Evolutionary conservation across 106 monocot species (phyloP), one percentile per base, ranked within the genome.

Genomic region (Amphibolis antarctica): DNA sequence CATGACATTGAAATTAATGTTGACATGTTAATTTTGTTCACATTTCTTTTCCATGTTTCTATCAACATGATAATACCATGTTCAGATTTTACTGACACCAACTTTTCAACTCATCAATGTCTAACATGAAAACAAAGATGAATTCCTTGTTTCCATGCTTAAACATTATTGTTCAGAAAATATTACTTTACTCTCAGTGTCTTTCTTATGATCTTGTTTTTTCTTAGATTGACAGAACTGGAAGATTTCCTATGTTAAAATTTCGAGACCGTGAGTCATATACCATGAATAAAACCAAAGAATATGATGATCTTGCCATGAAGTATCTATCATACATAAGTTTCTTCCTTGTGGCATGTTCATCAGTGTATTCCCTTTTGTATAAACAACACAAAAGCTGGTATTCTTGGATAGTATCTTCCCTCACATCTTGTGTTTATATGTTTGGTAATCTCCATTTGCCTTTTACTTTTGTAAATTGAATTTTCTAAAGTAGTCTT

Each of bases 361-460:
- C 78, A 60, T 83, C 94, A 21, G 46, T 82, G 29, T 96, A 96
- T 70, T 96, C 94, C 23, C 89, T 96, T 12, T 86, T 71, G 78
- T 96, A 96, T 57, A 79, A 89, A 68, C 63, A 64, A 21, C 94
- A 96, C 67, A 96, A 77, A 75, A 86, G 89, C 78, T 96, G 94
- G 94, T 96, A 96, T 75, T 96, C 94, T 42, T 96, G 94, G 94
- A 96, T 96, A 70, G 76, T 96, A 18, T 86, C 89, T 13, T 96
- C 94, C 68, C 76, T 83, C 58, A 84, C 94, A 13, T 89, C 81
- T 76, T 89, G 89, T 56, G 94, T 96, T 18, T 86, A 96, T 80
- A 96, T 96, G 94, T 96, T 96, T 76, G 94, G 94, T 96, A 82
- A 62, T 89, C 29, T 66, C 13, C 20, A 60, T 12, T 49, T 49